A percentile compares a stretch with the other conserved stretches of the same genome.
These are phyloP conservation scores for Clavispora carvajalis DNA, from an alignment of 805 yeast genomes.

Conservation along the genomic window DNA sequence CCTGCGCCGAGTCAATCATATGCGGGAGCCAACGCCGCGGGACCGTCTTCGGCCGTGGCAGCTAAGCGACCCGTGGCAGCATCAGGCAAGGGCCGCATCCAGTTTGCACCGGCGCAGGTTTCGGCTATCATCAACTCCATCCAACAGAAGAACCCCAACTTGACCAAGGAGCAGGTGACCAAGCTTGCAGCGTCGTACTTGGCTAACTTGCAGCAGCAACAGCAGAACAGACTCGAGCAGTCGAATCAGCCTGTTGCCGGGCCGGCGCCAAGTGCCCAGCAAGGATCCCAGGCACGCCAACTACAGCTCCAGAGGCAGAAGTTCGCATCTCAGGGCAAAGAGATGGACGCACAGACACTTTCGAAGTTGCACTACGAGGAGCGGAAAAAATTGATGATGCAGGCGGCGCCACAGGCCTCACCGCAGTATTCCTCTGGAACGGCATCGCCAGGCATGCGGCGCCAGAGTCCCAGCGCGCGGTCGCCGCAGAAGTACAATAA, in stretches of 20 bases:
- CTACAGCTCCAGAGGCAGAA: conserved; percentile 9
- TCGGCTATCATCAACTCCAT: conserved; percentile 60
- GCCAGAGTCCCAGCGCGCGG: not conserved
- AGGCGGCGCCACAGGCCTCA: conserved; percentile 4
- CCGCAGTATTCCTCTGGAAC: not conserved
- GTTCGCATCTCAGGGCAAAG: conserved; percentile 10
- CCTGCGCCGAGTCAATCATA: not conserved
- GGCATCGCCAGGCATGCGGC: not conserved
- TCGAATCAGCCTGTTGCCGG: not conserved
- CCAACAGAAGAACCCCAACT: conserved; percentile 59
- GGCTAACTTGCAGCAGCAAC: conserved; percentile 53
- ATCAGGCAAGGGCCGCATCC: conserved; percentile 28
- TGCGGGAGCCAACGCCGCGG: not conserved
- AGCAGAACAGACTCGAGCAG: conserved; percentile 29
- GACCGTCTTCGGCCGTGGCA: conserved; percentile 1
- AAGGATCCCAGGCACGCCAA: conserved; percentile 11
- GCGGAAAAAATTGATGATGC: conserved; percentile 30
- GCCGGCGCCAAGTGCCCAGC: conserved; percentile 4
- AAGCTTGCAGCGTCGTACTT: conserved; percentile 60
- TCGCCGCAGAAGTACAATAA: not conserved
- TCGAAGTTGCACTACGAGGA: conserved; percentile 33
- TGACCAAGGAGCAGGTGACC: conserved; percentile 60
- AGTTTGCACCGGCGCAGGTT: conserved; percentile 58
- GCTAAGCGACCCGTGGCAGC: conserved; percentile 3
- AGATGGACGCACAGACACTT: conserved; percentile 20